A percentile compares a stretch with the other conserved stretches of the same genome.
Conservation (phyloP, 78 protist species). For the Neovahlkampfia damariscottae region DNA sequence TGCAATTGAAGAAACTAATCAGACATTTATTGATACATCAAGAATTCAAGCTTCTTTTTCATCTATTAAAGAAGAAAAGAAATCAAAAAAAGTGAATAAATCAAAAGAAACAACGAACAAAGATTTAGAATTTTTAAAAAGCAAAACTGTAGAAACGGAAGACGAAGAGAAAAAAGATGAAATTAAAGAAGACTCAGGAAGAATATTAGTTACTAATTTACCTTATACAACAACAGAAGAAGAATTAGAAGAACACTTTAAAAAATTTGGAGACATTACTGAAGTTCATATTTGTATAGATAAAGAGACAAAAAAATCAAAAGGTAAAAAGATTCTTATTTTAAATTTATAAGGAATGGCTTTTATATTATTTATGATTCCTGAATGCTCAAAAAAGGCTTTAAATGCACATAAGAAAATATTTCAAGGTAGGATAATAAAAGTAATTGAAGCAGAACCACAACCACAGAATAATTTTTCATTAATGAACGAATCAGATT, state of each 20-base stretch:
- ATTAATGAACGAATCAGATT: background rate
- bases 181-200: conserved; percentile 32
- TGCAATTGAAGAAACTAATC: conserved; percentile 47
- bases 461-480: background rate
- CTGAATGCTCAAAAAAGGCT: conserved; percentile 69
- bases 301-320: conserved; percentile 36
- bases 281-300: conserved; percentile 78
- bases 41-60: conserved; percentile 69
- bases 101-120: background rate
- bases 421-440: conserved; percentile 73
- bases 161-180: conserved; percentile 3
- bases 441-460: conserved; percentile 57
- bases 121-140: conserved; percentile 20
- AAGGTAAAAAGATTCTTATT: too few relatives aligned
- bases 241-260: conserved; percentile 33
- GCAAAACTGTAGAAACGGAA: background rate
- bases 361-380: conserved; percentile 44
- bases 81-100: background rate
- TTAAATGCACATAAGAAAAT: conserved; percentile 17
- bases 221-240: conserved; percentile 52
- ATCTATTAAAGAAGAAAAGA: background rate
- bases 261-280: conserved; percentile 31
- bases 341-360: too few relatives aligned
- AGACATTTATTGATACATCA: conserved; percentile 66
- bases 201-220: conserved; percentile 59